A percentile compares a stretch with the other conserved stretches of the same genome.
phyloP scores from a whole-genome alignment of 305 asterid species.

The Rubia peregrina region DNA sequence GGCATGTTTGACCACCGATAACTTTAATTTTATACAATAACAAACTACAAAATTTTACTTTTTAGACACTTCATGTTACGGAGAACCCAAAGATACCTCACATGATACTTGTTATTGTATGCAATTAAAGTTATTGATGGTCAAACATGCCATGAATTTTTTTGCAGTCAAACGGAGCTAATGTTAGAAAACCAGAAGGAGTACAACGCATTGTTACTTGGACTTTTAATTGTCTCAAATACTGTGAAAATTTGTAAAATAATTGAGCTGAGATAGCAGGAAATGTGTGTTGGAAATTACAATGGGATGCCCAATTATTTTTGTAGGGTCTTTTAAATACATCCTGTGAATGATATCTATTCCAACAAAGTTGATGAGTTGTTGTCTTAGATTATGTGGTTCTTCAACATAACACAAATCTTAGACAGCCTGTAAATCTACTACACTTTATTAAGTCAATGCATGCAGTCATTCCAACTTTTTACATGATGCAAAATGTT shows the following conservation, averaged over 20 bases:
- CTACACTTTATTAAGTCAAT: slow-evolving; percentile 6
- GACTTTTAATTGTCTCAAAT: background rate
- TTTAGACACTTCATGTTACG: too few species aligned
- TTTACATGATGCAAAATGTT: background rate
- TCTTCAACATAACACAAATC: background rate
- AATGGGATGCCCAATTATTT: slow-evolving; percentile 2
- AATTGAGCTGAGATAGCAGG: background rate
- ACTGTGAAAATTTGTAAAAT: background rate
- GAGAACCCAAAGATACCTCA: too few species aligned
- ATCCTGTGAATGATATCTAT: background rate
- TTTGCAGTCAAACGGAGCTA: too few species aligned
- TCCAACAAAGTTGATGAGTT: slow-evolving; percentile 14
- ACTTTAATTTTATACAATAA: too few species aligned
- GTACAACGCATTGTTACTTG: too few species aligned
- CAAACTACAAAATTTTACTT: too few species aligned
- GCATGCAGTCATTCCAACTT: background rate
- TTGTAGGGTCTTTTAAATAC: slow-evolving; percentile 12
- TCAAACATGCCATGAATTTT: too few species aligned
- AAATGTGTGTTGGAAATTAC: background rate
- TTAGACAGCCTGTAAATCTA: slow-evolving; percentile 13
- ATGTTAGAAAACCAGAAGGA: too few species aligned
- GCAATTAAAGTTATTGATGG: too few species aligned
- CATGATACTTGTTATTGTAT: too few species aligned
- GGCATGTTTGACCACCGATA: too few species aligned
- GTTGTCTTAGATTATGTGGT: slow-evolving; percentile 8